Base-by-base conservation (phyloP, 306 rosid species). In the Casuarina cunninghamiana region DNA sequence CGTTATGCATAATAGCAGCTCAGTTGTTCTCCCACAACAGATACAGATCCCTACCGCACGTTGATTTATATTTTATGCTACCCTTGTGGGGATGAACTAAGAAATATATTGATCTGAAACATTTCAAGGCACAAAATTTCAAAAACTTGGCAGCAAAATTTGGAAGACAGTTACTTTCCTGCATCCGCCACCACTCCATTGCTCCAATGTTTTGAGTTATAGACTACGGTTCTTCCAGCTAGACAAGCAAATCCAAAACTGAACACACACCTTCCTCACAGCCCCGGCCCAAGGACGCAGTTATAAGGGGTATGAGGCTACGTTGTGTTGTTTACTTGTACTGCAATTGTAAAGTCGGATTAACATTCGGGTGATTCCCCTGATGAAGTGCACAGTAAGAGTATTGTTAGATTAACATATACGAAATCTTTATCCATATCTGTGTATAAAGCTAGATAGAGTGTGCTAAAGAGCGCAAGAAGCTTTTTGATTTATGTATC, bases 361-460 rank as follows among this genome's bases (percentile, higher is more conserved):
- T 54, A 48, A 13, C 45, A n/a, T 48, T 53, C 72, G 45, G 61
- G 2, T 12, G 72, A 39, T 21, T 44, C 72, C 71, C 83, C 62
- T 15, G 19, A 12, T 42, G 11, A 54, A 65, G 54, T 50, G 62
- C 76, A 62, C 69, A 82, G 32, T 16, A 82, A 8, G 46, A 57
- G 10, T 53, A 49, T n/a, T 39, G 66, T 58, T 15, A 74, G 68
- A 43, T 21, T 32, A 39, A 43, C 69, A 67, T 43, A 9, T 43
- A 48, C 41, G 17, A 9, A 67, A 51, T 26, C 32, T 26, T 26
- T 26, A 26, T 26, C 32, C 32, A 26, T 26, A 26, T 26, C 32
- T 26, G 32, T 26, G 32, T 26, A 26, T 26, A 26, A 26, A 26
- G 32, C 32, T 26, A 26, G 32, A 26, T 26, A 26, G 32, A 26